A percentile compares a stretch with the other conserved stretches of the same genome.
These are phyloP conservation scores for Lecanoromycetidae sp. DNA, from an alignment of 2,329 filamentous ascomycete genomes.

Conservation along the genomic window DNA sequence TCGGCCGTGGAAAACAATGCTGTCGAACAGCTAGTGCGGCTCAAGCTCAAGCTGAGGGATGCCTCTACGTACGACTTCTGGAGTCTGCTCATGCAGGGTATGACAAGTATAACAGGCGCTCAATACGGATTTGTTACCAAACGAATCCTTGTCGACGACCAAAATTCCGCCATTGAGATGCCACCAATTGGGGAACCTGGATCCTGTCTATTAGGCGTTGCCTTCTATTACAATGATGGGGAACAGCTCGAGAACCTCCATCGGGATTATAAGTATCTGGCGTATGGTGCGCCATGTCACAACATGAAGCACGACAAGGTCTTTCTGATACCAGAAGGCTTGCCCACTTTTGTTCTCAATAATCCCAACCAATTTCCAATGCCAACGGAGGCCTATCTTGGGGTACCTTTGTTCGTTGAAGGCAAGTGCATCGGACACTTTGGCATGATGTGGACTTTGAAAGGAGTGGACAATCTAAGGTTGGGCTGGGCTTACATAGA, in stretches of 20 bases:
- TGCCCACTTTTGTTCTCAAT: slow-evolving; percentile 46
- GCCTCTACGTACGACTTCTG: slow-evolving; percentile 51
- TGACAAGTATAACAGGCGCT: slow-evolving; percentile 50
- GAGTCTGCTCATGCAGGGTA: slow-evolving; percentile 49
- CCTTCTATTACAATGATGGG: slow-evolving; percentile 54
- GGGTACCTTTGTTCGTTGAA: slow-evolving; percentile 51
- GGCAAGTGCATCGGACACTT: slow-evolving; percentile 57
- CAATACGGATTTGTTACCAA: slow-evolving; percentile 60
- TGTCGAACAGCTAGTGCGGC: slow-evolving; percentile 45
- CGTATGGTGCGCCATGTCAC: slow-evolving; percentile 52
- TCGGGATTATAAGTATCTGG: slow-evolving; percentile 51
- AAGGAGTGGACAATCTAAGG: slow-evolving; percentile 44
- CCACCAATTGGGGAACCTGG: slow-evolving; percentile 48
- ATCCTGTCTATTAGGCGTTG: slow-evolving; percentile 52
- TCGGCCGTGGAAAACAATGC: slow-evolving; percentile 46
- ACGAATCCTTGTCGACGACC: slow-evolving; percentile 47
- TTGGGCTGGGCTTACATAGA: slow-evolving; percentile 57
- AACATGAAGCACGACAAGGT: slow-evolving; percentile 63
- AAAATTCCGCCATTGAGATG: slow-evolving; percentile 47
- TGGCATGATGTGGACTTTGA: slow-evolving; percentile 57
- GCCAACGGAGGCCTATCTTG: slow-evolving; percentile 53
- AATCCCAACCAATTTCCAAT: slow-evolving; percentile 51
- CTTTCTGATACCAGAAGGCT: slow-evolving; percentile 51
- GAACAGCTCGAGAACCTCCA: slow-evolving; percentile 40
- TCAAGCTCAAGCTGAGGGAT: slow-evolving; percentile 45